phyloP scores from a whole-genome alignment of 495 filamentous ascomycete species.

The Aspergillus egyptiacus region DNA sequence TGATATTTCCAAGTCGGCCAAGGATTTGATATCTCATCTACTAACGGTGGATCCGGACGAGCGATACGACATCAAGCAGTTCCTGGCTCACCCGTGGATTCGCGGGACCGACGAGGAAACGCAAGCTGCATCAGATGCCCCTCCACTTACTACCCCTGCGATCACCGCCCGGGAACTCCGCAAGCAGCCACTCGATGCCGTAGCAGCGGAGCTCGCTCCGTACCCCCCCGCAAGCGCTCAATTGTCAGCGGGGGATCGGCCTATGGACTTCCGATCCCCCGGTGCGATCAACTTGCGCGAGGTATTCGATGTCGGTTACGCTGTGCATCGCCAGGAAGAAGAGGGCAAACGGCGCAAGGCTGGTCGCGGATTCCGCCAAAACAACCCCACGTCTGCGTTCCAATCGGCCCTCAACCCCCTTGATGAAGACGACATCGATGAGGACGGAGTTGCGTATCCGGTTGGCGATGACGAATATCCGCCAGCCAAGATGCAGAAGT shows the following conservation, averaged over 20 bases:
- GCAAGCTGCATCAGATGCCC: constrained; percentile 66
- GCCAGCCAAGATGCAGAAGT: constrained; percentile 63
- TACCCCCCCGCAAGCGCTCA: constrained; percentile 38
- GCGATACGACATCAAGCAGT: constrained; percentile 80
- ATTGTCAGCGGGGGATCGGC: constrained; percentile 51
- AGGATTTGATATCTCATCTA: constrained; percentile 90
- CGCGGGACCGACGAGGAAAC: constrained; percentile 69
- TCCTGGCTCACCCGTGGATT: constrained; percentile 93
- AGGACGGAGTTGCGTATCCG: constrained; percentile 43
- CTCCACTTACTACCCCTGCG: constrained; percentile 67
- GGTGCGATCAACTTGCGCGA: constrained; percentile 93
- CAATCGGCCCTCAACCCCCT: constrained; percentile 54
- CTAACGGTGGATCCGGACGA: constrained; percentile 85
- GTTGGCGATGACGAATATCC: constrained; percentile 37
- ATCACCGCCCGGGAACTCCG: constrained; percentile 47
- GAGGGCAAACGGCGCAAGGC: constrained; percentile 85
- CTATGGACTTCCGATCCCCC: constrained; percentile 92
- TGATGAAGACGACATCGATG: constrained; percentile 65
- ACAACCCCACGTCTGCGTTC: constrained; percentile 39
- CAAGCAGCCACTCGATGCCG: constrained; percentile 23
- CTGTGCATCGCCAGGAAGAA: constrained; percentile 94
- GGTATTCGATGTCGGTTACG: constrained; percentile 95
- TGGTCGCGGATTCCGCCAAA: constrained; percentile 63
- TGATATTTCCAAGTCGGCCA: constrained; percentile 90
- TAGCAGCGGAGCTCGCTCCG: constrained; percentile 35